Base-by-base conservation (phyloP, 306 rosid species). In the Leucaena leucocephala region DNA sequence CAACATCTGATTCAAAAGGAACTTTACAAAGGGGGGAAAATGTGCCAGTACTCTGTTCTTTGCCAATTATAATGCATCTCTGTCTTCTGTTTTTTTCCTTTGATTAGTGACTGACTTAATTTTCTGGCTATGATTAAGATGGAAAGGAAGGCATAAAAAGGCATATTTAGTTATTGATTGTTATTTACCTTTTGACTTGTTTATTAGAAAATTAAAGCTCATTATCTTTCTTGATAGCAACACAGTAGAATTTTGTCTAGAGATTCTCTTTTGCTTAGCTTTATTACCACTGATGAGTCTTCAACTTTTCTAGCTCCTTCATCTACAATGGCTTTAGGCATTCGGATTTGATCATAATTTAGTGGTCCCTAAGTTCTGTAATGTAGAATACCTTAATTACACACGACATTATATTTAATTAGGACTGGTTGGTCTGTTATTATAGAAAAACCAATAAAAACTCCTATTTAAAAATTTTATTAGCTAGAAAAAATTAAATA, bases 1-100 rank as follows among this genome's bases (percentile, higher is more conserved):
- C 79, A 92, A 90, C 90, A 90, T 87, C 81, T 92, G 84, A 90
- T 78, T 82, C 82, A 77, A 52, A 74, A 61, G 68, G 74, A 40
- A 2, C 52, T 34, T 7, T 34, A 66, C 40, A 45, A 54, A 35
- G 38, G 33, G 33, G 46, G 3, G 1, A 44, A 59, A 44, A 69
- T 63, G 36, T 12, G 65, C 74, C 50, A 16, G 16, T 16, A 77
- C 33, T 73, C 76, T 59, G 40, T 80, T 66, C 65, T 10, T 82
- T 74, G 57, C 71, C 58, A 16, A 38, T 71, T 77, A 64, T 74
- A 39, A 36, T 74, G 68, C 65, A 77, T 58, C 78, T 77, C 61
- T 7, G 34, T 75, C 67, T 66, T 82, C 45, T 82, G 82, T 73
- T 75, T 77, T 84, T 82, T 72, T 40, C 44, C 74, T 65, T 64